Evolutionary conservation across 164 flowering plant genomes (phyloP).

Genomic region (Euptelea pleiosperma): DNA sequence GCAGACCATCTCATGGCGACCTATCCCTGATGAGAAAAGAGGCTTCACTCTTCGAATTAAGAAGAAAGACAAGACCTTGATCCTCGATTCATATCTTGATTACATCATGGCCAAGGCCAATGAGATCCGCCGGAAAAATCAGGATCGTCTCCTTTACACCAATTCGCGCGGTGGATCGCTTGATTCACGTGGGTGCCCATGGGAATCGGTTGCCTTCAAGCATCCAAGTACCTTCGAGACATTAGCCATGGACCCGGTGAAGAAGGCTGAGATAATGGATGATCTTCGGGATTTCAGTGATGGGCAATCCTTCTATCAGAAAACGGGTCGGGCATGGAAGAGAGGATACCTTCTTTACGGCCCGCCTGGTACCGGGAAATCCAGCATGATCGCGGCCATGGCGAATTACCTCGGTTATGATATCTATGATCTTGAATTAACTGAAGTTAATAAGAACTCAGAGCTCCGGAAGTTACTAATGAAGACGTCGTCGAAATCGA

Average conservation of each 20-base stretch:
- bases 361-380: conserved; percentile 82
- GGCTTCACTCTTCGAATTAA: conserved; percentile 62
- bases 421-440: conserved; percentile 73
- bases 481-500: conserved; percentile 75
- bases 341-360: conserved; percentile 76
- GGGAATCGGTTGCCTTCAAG: conserved; percentile 85
- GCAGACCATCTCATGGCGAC: conserved; percentile 66
- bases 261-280: conserved; percentile 51
- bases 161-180: conserved; percentile 67
- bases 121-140: conserved; percentile 57
- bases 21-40: conserved; percentile 73
- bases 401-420: conserved; percentile 71
- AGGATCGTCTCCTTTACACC: conserved; percentile 67
- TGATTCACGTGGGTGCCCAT: conserved; percentile 70
- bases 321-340: conserved; percentile 79
- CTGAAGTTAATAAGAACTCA: conserved; percentile 66
- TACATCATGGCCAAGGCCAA: conserved; percentile 53
- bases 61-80: conserved; percentile 48
- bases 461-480: conserved; percentile 68
- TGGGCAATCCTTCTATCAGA: conserved; percentile 55
- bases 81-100: conserved; percentile 58
- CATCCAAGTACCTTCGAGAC: conserved; percentile 85
- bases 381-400: conserved; percentile 91
- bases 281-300: conserved; percentile 59
- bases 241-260: conserved; percentile 64